phyloP scores from a whole-genome alignment of 2,329 filamentous ascomycete species.

The Cladophialophora psammophila region DNA sequence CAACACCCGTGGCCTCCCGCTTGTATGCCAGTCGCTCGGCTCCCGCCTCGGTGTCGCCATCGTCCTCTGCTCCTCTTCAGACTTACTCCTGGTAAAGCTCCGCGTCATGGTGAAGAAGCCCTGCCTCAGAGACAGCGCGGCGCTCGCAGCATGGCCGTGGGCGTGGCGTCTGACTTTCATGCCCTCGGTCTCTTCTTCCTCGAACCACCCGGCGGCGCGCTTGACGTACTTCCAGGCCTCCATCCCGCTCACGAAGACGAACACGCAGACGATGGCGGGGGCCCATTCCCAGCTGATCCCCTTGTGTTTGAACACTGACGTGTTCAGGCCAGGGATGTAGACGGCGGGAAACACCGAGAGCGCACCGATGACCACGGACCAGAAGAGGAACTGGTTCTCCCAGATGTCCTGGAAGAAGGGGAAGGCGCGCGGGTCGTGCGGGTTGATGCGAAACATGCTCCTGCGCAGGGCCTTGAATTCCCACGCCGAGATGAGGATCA shows the following conservation, averaged over 20 bases:
- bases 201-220: slow-evolving; percentile 50
- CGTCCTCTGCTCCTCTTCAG: slow-evolving; percentile 39
- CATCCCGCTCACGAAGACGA: slow-evolving; percentile 67
- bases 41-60: not conserved
- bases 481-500: slow-evolving; percentile 78
- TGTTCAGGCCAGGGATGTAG: slow-evolving; percentile 64
- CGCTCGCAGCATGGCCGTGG: slow-evolving; percentile 19
- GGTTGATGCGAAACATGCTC: slow-evolving; percentile 73
- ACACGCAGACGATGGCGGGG: slow-evolving; percentile 66
- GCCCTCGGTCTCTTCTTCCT: slow-evolving; percentile 43
- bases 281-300: slow-evolving; percentile 74
- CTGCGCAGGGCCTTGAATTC: slow-evolving; percentile 77
- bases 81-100: slow-evolving; percentile 42
- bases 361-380: slow-evolving; percentile 65
- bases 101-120: slow-evolving; percentile 46
- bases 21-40: not conserved
- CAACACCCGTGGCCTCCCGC: not conserved
- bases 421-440: slow-evolving; percentile 59
- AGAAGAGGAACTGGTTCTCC: slow-evolving; percentile 75
- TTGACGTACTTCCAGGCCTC: slow-evolving; percentile 73
- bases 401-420: slow-evolving; percentile 68
- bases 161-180: slow-evolving; percentile 40
- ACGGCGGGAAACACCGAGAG: slow-evolving; percentile 64
- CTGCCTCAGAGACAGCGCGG: slow-evolving; percentile 43
- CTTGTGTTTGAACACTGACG: slow-evolving; percentile 69